Conservation (phyloP, 495 filamentous ascomycete species). For the Aspergillus hancockii region DNA sequence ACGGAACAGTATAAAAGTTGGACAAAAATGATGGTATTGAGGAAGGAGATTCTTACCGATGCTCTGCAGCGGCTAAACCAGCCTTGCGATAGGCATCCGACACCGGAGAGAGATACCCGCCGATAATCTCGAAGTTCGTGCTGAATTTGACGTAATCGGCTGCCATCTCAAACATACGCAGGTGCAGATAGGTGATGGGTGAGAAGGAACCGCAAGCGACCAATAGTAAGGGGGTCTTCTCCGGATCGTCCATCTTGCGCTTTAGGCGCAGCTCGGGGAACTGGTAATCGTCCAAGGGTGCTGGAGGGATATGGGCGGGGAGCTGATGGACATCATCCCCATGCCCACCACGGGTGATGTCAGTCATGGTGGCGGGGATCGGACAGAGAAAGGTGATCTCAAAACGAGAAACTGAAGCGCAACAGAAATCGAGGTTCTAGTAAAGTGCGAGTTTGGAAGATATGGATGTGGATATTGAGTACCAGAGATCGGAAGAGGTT, state of each 20-base stretch:
- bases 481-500: constrained; percentile 2
- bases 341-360: constrained; percentile 29
- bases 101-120: constrained; percentile 78
- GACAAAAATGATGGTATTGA: background rate
- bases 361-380: constrained; percentile 28
- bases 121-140: constrained; percentile 82
- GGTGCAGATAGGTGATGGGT: constrained; percentile 78
- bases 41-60: constrained; percentile 54
- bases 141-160: constrained; percentile 77
- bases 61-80: constrained; percentile 73
- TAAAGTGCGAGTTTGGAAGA: background rate
- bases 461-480: background rate
- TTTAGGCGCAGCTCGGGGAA: constrained; percentile 74
- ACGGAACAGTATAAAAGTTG: background rate
- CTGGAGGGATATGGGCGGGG: constrained; percentile 23
- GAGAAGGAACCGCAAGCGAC: constrained; percentile 92
- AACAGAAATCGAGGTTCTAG: constrained; percentile 1
- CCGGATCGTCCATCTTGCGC: constrained; percentile 63
- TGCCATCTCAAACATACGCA: constrained; percentile 95
- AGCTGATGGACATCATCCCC: constrained; percentile 34
- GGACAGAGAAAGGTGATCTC: constrained; percentile 9
- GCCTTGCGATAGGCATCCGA: constrained; percentile 90
- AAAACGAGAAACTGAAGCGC: constrained; percentile 8
- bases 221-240: constrained; percentile 76
- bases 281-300: constrained; percentile 57